Base-by-base conservation (phyloP, 129 eudicot species). In the Centella asiatica region DNA sequence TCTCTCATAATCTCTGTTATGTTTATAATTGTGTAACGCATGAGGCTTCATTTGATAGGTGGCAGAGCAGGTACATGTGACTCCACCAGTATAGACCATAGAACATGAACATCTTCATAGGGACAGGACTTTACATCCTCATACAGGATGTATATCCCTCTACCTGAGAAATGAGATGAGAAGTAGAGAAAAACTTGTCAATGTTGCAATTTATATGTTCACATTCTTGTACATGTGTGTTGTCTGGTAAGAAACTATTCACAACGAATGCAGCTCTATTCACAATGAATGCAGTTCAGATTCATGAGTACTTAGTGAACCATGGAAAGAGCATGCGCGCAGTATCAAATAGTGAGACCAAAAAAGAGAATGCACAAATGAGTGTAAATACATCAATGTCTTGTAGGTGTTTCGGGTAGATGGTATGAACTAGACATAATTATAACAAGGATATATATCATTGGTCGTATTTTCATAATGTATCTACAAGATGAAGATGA, bases 41-140 rank as follows among this genome's bases (percentile, higher is more conserved):
- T 23, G 53, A 72, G 23, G 57, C 15, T 67, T 72, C 81, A 77
- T 14, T 53, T 72, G 33, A 74, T n/a, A 28, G 82, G 70, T 29
- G 93, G 86, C 74, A 79, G 71, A 32, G 95, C 79, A 22, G 66
- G 86, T 20, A 75, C 70, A 26, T 83, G 87, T n/a, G 83, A 81
- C 53, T 90, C 94, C 69, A 90, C 97, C 65, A 90, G 75, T 60
- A 90, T 86, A 18, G 95, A 90, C 97, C 95, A 90, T 44, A 90
- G 86, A 6, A 86, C 89, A 40, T 90, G 97, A 58, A 90, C 95
- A 75, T 90, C 97, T 75, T 90, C 97, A 37, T 77, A 86, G 57
- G 82, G 95, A 76, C 95, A 86, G 22, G 97, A 90, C 77, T 83
- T 90, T 44, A 90, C 97, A 77, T 90, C 97, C 60, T 90, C 95